phyloP scores from a whole-genome alignment of 208 protist genomes.

The Trypanosoma scelopori region DNA sequence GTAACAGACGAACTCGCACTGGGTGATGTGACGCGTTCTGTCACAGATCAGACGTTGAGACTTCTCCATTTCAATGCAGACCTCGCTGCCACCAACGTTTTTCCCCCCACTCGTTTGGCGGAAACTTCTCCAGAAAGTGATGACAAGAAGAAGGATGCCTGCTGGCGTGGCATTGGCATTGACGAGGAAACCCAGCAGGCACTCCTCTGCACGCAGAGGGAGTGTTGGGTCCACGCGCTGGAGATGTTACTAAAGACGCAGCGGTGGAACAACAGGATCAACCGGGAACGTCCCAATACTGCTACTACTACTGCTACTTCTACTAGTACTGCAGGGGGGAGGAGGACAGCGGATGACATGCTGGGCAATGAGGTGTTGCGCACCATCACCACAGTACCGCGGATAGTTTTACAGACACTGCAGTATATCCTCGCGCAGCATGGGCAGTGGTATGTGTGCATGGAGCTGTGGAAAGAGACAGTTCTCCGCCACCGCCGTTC shows the following conservation, averaged over 20 bases:
- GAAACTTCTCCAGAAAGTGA: neutral
- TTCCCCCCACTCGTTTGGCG: neutral
- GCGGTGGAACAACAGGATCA: conserved; percentile 21
- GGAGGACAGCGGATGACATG: neutral
- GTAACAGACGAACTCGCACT: conserved; percentile 17
- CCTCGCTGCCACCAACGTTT: neutral
- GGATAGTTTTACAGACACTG: conserved; percentile 23
- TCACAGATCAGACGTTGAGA: conserved; percentile 10
- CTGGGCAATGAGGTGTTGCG: neutral
- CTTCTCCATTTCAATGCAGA: conserved; percentile 3
- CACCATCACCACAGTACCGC: conserved; percentile 1
- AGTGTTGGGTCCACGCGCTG: conserved; percentile 24
- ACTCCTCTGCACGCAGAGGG: conserved; percentile 37
- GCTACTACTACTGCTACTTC: neutral
- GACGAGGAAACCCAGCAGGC: conserved; percentile 18
- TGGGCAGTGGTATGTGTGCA: conserved; percentile 31
- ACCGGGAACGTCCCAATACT: neutral
- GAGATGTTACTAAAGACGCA: conserved; percentile 13
- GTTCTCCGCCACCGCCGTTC: neutral
- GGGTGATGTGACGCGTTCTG: conserved; percentile 19
- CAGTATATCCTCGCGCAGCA: conserved; percentile 74
- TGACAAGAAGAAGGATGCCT: neutral
- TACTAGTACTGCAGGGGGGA: neutral
- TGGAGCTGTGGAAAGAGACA: conserved; percentile 14
- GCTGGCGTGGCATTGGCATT: conserved; percentile 13